Evolutionary conservation across 1,139 yeast genomes (phyloP).

Genomic region (Kodamaea plutei): DNA sequence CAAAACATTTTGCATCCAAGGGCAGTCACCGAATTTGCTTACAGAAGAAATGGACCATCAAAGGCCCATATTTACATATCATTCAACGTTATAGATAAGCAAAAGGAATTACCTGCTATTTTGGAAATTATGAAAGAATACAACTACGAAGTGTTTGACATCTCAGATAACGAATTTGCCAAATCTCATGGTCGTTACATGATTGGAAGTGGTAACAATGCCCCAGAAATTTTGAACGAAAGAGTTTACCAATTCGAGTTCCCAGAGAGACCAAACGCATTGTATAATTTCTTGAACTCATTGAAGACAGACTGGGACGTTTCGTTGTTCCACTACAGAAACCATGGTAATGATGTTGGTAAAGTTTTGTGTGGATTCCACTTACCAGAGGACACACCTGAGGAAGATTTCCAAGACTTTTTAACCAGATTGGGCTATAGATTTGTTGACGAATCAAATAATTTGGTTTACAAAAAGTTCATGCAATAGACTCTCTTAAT

Average conservation of each 20-base stretch:
- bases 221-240: slow-evolving; percentile 54
- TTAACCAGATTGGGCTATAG: slow-evolving; percentile 71
- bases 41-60: slow-evolving; percentile 58
- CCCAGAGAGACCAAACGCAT: slow-evolving; percentile 96
- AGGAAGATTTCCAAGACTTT: slow-evolving; percentile 60
- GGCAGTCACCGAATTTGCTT: slow-evolving; percentile 88
- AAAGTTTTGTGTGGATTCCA: slow-evolving; percentile 86
- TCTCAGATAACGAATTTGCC: slow-evolving; percentile 90
- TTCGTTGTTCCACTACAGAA: slow-evolving; percentile 91
- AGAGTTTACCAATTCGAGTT: slow-evolving; percentile 81
- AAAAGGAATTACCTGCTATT: slow-evolving; percentile 45
- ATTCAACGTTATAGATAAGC: slow-evolving; percentile 74
- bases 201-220: slow-evolving; percentile 79
- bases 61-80: slow-evolving; percentile 82
- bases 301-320: slow-evolving; percentile 83
- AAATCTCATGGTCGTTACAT: slow-evolving; percentile 94
- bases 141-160: slow-evolving; percentile 68
- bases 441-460: slow-evolving; percentile 77
- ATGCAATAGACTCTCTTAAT: slow-evolving; percentile 34
- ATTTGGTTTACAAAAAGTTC: slow-evolving; percentile 76
- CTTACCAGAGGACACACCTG: slow-evolving; percentile 69
- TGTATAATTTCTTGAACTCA: slow-evolving; percentile 69
- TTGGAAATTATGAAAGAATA: slow-evolving; percentile 36
- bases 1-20: slow-evolving; percentile 80
- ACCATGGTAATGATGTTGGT: slow-evolving; percentile 93